Evolutionary conservation across 1,284 basidiomycete genomes (phyloP).

Genomic region (Xanthoconium separans): DNA sequence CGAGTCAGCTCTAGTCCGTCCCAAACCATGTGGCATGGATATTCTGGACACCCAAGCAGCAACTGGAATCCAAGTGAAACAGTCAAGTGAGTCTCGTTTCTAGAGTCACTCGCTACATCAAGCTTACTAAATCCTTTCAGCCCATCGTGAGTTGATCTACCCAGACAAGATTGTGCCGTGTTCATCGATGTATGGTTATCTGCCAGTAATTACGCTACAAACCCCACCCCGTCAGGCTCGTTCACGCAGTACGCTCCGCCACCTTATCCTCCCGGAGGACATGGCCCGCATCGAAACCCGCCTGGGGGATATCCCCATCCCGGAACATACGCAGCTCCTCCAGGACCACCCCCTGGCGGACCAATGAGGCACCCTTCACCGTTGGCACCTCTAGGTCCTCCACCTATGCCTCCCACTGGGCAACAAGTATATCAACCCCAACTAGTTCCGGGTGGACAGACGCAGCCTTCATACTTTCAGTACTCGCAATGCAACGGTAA

Average conservation of each 20-base stretch:
- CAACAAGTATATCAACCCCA: slow-evolving; percentile 71
- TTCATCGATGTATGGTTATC: slow-evolving; percentile 8
- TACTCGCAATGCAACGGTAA: slow-evolving; percentile 84
- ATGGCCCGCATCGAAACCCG: slow-evolving; percentile 20
- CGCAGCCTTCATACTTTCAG: slow-evolving; percentile 67
- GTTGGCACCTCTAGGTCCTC: slow-evolving; percentile 36
- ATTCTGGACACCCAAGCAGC: too few relatives aligned
- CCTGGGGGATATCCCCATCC: slow-evolving; percentile 28
- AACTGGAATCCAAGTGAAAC: too few relatives aligned
- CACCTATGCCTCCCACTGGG: slow-evolving; percentile 56
- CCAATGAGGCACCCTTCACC: slow-evolving; percentile 14
- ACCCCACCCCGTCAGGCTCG: slow-evolving; percentile 6
- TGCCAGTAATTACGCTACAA: slow-evolving; percentile 37
- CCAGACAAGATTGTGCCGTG: neutral
- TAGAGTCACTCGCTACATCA: too few relatives aligned
- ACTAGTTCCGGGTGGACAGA: slow-evolving; percentile 49
- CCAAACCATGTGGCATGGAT: too few relatives aligned
- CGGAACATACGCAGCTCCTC: slow-evolving; percentile 34
- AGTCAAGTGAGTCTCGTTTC: too few relatives aligned
- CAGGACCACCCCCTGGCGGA: slow-evolving; percentile 38
- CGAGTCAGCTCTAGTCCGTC: too few relatives aligned
- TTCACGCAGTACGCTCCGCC: slow-evolving; percentile 23
- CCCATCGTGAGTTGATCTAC: slow-evolving; percentile 11
- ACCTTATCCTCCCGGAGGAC: slow-evolving; percentile 37
- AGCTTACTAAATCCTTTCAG: neutral